Conservation (phyloP, 176 grass and related monocot genomes). For the Oryza rufipogon region DNA sequence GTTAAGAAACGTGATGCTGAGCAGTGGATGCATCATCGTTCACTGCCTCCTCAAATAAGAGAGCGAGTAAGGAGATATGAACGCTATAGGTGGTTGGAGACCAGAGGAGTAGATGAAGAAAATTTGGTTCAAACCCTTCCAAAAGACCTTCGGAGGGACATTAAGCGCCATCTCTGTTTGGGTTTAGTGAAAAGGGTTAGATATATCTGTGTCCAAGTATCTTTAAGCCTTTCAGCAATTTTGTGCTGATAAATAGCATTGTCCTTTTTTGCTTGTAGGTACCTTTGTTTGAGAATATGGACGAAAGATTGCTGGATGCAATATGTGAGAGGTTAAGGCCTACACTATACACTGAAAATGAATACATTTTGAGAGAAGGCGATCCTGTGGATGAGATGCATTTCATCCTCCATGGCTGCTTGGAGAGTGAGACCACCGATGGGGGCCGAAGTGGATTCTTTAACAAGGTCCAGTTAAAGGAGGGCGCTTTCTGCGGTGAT, state of each 20-base stretch:
- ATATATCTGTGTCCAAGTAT: neutral
- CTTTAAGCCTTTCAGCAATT: neutral
- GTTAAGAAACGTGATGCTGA: slow-evolving; percentile 92
- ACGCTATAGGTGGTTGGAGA: slow-evolving; percentile 93
- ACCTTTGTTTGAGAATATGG: slow-evolving; percentile 93
- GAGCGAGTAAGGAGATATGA: slow-evolving; percentile 87
- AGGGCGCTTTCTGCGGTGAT: slow-evolving; percentile 83
- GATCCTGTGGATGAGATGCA: slow-evolving; percentile 98
- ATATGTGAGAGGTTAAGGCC: slow-evolving; percentile 88
- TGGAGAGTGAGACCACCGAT: slow-evolving; percentile 90
- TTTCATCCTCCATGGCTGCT: slow-evolving; percentile 82
- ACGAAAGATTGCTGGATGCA: slow-evolving; percentile 78
- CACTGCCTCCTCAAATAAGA: slow-evolving; percentile 70
- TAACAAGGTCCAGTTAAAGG: slow-evolving; percentile 76
- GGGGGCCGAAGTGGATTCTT: slow-evolving; percentile 92
- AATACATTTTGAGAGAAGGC: slow-evolving; percentile 87
- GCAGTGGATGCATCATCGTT: slow-evolving; percentile 95
- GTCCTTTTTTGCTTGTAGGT: slow-evolving; percentile 51
- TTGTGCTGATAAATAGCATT: slow-evolving; percentile 1
- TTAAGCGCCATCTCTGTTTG: slow-evolving; percentile 97
- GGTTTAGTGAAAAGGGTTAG: slow-evolving; percentile 80
- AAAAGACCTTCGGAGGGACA: slow-evolving; percentile 94
- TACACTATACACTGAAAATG: slow-evolving; percentile 68
- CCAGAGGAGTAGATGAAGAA: slow-evolving; percentile 95
- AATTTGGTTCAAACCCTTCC: slow-evolving; percentile 91